Conservation (phyloP, 2,329 filamentous ascomycete species). For the Cercospora sojina region DNA sequence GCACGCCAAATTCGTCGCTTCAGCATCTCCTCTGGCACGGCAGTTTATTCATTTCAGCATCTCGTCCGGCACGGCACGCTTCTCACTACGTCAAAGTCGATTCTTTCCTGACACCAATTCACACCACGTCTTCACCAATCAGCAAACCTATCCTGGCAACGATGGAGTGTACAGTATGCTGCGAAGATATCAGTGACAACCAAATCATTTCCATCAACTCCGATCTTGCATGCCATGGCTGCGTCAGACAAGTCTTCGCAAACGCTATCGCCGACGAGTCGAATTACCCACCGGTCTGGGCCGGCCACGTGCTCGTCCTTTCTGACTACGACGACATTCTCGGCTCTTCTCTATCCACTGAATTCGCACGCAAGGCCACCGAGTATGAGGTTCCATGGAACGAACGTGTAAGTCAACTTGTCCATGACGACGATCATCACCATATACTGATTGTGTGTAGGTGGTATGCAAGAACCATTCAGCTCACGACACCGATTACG, state of each 20-base stretch:
- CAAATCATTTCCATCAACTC: neutral
- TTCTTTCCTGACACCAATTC: neutral
- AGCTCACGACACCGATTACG: neutral
- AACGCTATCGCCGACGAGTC: neutral
- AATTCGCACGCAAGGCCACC: neutral
- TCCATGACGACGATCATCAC: neutral
- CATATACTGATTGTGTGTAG: neutral
- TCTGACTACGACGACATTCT: constrained; percentile 1
- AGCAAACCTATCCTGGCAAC: neutral
- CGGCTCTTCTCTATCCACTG: neutral
- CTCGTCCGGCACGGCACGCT: neutral
- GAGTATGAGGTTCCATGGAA: neutral
- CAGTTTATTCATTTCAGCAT: neutral
- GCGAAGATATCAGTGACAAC: neutral
- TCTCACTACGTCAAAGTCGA: neutral
- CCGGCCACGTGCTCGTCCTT: neutral
- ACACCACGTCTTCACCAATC: neutral
- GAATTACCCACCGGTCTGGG: constrained; percentile 7
- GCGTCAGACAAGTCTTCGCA: neutral
- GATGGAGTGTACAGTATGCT: neutral
- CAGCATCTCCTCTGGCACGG: neutral
- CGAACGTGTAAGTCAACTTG: neutral
- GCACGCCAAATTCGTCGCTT: neutral
- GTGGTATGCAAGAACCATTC: neutral
- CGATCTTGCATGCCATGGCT: neutral